Percentiles rank a stretch among this genome's conserved stretches.
These are phyloP conservation scores for Ogataea trehaloabstinens DNA, from an alignment of 805 yeast species.

Conservation along the genomic window DNA sequence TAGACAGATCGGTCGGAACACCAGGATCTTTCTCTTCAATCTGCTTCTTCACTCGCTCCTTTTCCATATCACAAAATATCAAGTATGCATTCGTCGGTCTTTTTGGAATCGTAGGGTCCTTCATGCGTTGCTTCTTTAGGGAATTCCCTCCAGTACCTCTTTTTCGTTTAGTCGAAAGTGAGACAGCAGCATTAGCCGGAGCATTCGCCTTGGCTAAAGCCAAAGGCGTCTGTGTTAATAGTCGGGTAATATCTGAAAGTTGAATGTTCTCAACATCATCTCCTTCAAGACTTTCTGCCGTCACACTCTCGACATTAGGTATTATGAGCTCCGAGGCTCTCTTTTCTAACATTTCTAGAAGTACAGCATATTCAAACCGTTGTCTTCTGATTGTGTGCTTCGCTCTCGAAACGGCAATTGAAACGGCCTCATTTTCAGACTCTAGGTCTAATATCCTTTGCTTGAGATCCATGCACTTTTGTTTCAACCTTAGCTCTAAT, in stretches of 20 bases:
- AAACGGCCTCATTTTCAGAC: slow-evolving; percentile 70
- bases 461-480: slow-evolving; percentile 71
- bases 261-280: slow-evolving; percentile 28
- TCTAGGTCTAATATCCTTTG: slow-evolving; percentile 69
- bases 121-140: slow-evolving; percentile 34
- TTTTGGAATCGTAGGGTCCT: slow-evolving; percentile 85
- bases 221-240: slow-evolving; percentile 28
- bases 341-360: slow-evolving; percentile 76
- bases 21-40: slow-evolving; percentile 53
- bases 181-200: slow-evolving; percentile 9
- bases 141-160: slow-evolving; percentile 30
- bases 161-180: slow-evolving; percentile 29
- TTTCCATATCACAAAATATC: slow-evolving; percentile 82
- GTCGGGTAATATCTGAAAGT: slow-evolving; percentile 25
- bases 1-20: slow-evolving; percentile 62
- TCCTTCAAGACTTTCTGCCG: slow-evolving; percentile 24
- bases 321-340: slow-evolving; percentile 35
- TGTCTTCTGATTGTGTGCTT: slow-evolving; percentile 72
- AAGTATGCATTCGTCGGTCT: slow-evolving; percentile 89
- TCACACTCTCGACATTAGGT: slow-evolving; percentile 23
- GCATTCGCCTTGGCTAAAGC: slow-evolving; percentile 19
- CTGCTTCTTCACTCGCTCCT: slow-evolving; percentile 63
- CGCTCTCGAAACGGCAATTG: slow-evolving; percentile 75
- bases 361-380: slow-evolving; percentile 76
- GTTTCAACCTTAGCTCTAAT: slow-evolving; percentile 45